Conservation (phyloP, 805 yeast genomes). For the Wickerhamiella kurtzmanii region DNA sequence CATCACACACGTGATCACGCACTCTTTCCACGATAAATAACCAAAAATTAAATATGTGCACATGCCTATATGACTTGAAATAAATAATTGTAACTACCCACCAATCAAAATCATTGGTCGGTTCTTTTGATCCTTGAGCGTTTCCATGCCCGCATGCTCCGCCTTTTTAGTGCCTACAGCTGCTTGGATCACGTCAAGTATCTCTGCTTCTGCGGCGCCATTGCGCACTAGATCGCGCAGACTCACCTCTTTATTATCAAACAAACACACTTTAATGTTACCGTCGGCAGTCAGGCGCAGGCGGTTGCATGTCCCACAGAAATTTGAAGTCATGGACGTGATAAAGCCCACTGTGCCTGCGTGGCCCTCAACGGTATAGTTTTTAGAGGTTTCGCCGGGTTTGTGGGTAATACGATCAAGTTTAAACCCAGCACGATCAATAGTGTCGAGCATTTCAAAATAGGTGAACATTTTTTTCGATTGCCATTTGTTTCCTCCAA, state of each 20-base stretch:
- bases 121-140: slow-evolving; percentile 34
- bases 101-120: slow-evolving; percentile 47
- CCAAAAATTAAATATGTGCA: background rate
- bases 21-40: too few species aligned
- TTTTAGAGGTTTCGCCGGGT: slow-evolving; percentile 39
- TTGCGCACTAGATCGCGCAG: slow-evolving; percentile 33
- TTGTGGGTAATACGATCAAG: slow-evolving; percentile 11
- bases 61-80: background rate
- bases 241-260: slow-evolving; percentile 39
- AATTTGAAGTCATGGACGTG: slow-evolving; percentile 42
- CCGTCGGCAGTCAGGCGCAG: slow-evolving; percentile 41
- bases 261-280: slow-evolving; percentile 40
- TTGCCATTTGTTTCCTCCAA: slow-evolving; percentile 43
- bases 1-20: too few species aligned
- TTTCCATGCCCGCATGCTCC: slow-evolving; percentile 40
- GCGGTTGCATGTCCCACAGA: slow-evolving; percentile 41
- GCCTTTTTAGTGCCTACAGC: slow-evolving; percentile 37
- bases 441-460: slow-evolving; percentile 30
- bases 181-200: slow-evolving; percentile 30
- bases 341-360: slow-evolving; percentile 38
- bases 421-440: slow-evolving; percentile 16
- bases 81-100: slow-evolving; percentile 26
- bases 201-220: slow-evolving; percentile 27
- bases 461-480: slow-evolving; percentile 33
- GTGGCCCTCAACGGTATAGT: slow-evolving; percentile 32